Conservation (phyloP, 2,329 filamentous ascomycete genomes). For the Penicillium olsonii region DNA sequence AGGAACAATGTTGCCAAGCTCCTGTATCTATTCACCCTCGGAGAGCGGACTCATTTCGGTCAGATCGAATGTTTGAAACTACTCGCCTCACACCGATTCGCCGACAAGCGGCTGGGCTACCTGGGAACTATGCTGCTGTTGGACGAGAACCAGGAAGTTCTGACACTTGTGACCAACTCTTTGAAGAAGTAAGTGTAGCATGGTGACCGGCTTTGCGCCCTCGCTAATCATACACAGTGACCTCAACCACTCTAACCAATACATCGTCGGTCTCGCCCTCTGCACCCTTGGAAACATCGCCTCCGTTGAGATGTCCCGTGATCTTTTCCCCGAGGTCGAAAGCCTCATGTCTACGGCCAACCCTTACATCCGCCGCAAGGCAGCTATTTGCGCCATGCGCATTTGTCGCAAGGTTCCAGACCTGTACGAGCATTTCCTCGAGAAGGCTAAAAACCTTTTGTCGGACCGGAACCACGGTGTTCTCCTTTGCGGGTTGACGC, state of each 20-base stretch:
- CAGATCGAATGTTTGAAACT: constrained; percentile 99
- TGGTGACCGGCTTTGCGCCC: background rate
- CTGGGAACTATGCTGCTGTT: constrained; percentile 92
- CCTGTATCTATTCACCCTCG: constrained; percentile 95
- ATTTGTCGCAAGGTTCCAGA: constrained; percentile 98
- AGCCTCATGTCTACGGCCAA: constrained; percentile 88
- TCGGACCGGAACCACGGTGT: constrained; percentile 96
- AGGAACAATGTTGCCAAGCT: constrained; percentile 99
- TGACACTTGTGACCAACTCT: constrained; percentile 96
- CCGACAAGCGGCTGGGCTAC: constrained; percentile 94
- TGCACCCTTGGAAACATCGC: constrained; percentile 98
- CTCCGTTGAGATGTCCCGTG: constrained; percentile 96
- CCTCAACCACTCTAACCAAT: constrained; percentile 95
- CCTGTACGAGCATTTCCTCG: constrained; percentile 92
- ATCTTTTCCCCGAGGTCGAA: constrained; percentile 95
- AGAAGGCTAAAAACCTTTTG: constrained; percentile 85
- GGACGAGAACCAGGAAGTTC: constrained; percentile 97
- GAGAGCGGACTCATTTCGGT: constrained; percentile 96
- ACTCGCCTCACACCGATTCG: constrained; percentile 92
- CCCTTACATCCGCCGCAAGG: constrained; percentile 97
- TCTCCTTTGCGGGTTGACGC: constrained; percentile 83
- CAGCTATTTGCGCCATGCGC: constrained; percentile 96
- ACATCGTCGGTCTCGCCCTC: constrained; percentile 92
- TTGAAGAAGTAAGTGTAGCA: constrained; percentile 77
- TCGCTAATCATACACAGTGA: constrained; percentile 64